Evolutionary conservation across 495 filamentous ascomycete species (phyloP).

Genomic region (Xylaria longipes): DNA sequence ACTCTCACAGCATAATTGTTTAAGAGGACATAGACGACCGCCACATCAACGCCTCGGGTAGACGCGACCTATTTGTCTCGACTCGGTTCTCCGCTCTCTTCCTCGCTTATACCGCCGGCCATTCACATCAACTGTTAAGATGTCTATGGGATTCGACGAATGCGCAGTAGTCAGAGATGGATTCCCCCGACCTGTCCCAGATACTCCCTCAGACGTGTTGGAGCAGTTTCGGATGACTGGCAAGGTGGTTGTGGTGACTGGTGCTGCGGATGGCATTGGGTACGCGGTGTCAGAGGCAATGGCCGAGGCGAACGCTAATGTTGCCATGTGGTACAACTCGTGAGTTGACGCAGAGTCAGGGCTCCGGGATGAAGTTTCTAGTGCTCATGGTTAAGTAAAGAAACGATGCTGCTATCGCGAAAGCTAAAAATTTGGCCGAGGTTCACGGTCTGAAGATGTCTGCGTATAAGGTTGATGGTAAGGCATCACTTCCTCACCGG

Average conservation of each 20-base stretch:
- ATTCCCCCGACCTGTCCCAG: conserved; percentile 49
- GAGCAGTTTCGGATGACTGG: conserved; percentile 46
- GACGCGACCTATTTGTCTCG: not conserved
- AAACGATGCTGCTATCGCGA: conserved; percentile 54
- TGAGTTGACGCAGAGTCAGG: conserved; percentile 39
- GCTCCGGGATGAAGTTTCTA: conserved; percentile 34
- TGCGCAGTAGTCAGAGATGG: conserved; percentile 43
- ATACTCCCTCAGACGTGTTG: conserved; percentile 27
- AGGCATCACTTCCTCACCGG: conserved; percentile 31
- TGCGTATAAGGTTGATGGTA: conserved; percentile 64
- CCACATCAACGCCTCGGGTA: not conserved
- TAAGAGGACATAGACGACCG: not conserved
- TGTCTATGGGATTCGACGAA: conserved; percentile 58
- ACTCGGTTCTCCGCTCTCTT: not conserved
- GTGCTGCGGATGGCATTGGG: conserved; percentile 51
- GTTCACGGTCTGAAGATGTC: conserved; percentile 59
- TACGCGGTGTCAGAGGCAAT: conserved; percentile 39
- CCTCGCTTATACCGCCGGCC: not conserved
- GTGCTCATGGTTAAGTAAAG: conserved; percentile 45
- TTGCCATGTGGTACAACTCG: conserved; percentile 53
- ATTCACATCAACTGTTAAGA: conserved; percentile 34
- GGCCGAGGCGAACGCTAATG: conserved; percentile 45
- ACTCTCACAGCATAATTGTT: not conserved
- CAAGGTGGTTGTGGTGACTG: conserved; percentile 49
- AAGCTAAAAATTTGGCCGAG: conserved; percentile 57